Conservation (phyloP, 345 rosid species). For the Jatropha curcas region DNA sequence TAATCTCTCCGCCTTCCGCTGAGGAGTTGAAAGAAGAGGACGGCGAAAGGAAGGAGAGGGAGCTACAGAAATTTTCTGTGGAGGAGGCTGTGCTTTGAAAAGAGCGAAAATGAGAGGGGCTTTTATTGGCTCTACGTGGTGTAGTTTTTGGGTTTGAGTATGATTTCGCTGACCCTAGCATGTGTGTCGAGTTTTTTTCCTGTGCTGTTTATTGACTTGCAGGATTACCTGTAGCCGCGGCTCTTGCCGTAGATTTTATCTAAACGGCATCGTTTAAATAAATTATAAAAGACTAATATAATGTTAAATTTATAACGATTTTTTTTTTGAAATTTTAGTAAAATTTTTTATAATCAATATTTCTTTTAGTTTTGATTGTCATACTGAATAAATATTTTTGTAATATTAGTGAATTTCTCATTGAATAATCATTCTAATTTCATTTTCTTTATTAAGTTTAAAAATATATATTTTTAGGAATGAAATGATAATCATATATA, state of each 20-base stretch:
- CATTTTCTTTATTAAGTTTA: too few species aligned
- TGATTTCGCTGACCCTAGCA: background rate
- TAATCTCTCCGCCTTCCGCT: constrained; percentile 21
- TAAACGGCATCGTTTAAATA: background rate
- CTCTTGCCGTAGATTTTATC: background rate
- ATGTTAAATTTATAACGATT: too few species aligned
- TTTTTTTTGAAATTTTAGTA: too few species aligned
- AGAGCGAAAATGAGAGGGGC: background rate
- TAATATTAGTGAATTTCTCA: too few species aligned
- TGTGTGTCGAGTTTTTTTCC: background rate
- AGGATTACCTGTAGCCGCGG: background rate
- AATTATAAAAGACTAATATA: too few species aligned
- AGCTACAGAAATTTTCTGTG: background rate
- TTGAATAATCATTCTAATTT: too few species aligned
- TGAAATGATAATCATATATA: too few species aligned
- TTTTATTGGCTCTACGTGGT: constrained; percentile 2
- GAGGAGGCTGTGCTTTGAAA: constrained; percentile 4
- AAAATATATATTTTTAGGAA: too few species aligned
- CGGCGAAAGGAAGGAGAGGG: background rate
- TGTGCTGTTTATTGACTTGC: background rate
- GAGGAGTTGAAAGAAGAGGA: constrained; percentile 2
- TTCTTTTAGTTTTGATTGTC: too few species aligned
- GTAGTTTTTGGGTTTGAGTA: background rate
- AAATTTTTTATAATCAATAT: too few species aligned
- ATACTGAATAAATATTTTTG: too few species aligned